Percentiles rank a stretch among this genome's conserved stretches.
Evolutionary conservation across 345 rosid species (phyloP).

Genomic region (Cochlearia excelsa): DNA sequence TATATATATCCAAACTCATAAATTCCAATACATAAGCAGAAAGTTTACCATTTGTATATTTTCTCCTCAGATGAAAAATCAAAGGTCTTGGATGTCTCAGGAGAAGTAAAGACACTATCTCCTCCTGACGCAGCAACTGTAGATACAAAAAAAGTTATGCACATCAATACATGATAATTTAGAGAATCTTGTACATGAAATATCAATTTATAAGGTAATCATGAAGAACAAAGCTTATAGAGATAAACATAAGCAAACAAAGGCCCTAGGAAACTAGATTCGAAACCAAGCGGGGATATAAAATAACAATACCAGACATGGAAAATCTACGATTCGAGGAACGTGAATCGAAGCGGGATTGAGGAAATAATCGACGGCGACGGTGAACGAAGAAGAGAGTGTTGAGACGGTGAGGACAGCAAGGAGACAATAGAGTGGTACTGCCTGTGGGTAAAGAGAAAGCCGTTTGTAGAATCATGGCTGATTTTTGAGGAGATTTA

Average conservation of each 20-base stretch:
- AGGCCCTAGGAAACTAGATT: background rate
- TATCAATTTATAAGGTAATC: too few relatives aligned
- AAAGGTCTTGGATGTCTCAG: slow-evolving; percentile 75
- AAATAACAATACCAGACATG: slow-evolving; percentile 1
- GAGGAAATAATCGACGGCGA: slow-evolving; percentile 34
- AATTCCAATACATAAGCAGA: slow-evolving; percentile 6
- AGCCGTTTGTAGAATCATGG: slow-evolving; percentile 45
- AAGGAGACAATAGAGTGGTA: slow-evolving; percentile 43
- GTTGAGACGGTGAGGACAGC: slow-evolving; percentile 58
- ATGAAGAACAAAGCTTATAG: background rate
- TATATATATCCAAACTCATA: too few relatives aligned
- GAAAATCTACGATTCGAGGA: slow-evolving; percentile 21
- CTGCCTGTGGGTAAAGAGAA: slow-evolving; percentile 47
- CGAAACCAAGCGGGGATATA: background rate
- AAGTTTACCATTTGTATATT: slow-evolving; percentile 75
- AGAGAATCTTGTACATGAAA: background rate
- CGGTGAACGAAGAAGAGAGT: slow-evolving; percentile 64
- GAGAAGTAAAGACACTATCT: slow-evolving; percentile 63
- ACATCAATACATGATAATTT: background rate
- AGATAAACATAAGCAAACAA: slow-evolving; percentile 6
- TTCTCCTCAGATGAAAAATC: slow-evolving; percentile 87
- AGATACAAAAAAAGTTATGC: slow-evolving; percentile 18
- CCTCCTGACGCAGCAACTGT: slow-evolving; percentile 61
- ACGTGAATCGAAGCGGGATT: slow-evolving; percentile 19
- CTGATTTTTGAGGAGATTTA: slow-evolving; percentile 4